Percentiles rank a stretch among this genome's conserved stretches.
Evolutionary conservation across 2,329 filamentous ascomycete genomes (phyloP).

Genomic region (Cladosporium cucumerinum): DNA sequence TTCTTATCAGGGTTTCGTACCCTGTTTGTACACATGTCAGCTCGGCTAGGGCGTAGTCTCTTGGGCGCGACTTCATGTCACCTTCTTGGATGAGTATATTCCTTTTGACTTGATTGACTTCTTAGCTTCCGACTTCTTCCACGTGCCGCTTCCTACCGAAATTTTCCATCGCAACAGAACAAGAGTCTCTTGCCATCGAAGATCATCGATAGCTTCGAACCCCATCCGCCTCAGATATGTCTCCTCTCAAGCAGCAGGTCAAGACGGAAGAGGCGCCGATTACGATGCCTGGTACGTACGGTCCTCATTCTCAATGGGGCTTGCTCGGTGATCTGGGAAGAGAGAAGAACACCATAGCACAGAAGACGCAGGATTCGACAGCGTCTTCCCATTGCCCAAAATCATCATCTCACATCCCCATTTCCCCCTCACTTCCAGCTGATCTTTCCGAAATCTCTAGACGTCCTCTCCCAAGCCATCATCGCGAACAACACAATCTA

Average conservation of each 20-base stretch:
- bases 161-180: no score
- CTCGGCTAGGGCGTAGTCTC: not conserved
- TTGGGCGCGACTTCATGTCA: not conserved
- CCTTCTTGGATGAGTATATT: no score
- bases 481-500: conserved; percentile 63
- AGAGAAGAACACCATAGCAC: not conserved
- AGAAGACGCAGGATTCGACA: no score
- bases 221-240: not conserved
- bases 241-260: conserved; percentile 1
- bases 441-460: conserved; percentile 6
- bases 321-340: no score
- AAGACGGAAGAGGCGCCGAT: conserved; percentile 5
- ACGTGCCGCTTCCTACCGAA: no score
- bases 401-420: no score
- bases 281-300: conserved; percentile 5
- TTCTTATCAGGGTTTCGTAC: not conserved
- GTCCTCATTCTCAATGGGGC: no score
- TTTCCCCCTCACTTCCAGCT: not conserved
- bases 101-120: no score
- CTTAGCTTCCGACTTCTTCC: no score
- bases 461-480: conserved; percentile 31
- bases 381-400: no score
- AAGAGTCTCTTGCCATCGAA: not conserved
- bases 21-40: not conserved
- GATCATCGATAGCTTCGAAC: not conserved